Conservation (phyloP, 2,329 filamentous ascomycete species). For the Xylariaceae sp. region DNA sequence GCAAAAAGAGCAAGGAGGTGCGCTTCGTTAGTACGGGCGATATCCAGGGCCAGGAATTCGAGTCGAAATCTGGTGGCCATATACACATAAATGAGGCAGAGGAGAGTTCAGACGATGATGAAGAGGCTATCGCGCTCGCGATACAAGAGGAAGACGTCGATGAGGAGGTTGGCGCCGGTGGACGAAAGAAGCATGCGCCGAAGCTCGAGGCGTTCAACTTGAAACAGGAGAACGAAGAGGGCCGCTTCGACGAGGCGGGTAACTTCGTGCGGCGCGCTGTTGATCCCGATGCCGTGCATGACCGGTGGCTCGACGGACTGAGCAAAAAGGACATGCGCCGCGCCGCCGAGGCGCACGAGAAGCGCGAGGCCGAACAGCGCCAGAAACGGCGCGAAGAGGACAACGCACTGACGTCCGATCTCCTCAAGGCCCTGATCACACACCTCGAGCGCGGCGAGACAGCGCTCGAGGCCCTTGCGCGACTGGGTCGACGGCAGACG, state of each 20-base stretch:
- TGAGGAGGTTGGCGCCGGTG: constrained; percentile 83
- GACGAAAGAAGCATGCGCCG: constrained; percentile 87
- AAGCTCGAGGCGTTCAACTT: constrained; percentile 97
- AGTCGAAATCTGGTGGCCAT: constrained; percentile 68
- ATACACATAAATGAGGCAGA: constrained; percentile 58
- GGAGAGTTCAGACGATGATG: constrained; percentile 54
- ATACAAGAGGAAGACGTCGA: constrained; percentile 73
- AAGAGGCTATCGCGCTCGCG: constrained; percentile 69
- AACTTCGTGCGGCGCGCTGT: constrained; percentile 87
- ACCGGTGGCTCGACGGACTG: constrained; percentile 86
- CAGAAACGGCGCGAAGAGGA: constrained; percentile 70
- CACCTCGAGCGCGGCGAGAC: constrained; percentile 77
- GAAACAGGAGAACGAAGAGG: constrained; percentile 82
- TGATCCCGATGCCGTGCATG: constrained; percentile 86
- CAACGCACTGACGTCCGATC: constrained; percentile 63
- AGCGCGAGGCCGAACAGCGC: constrained; percentile 70
- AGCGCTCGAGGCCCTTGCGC: constrained; percentile 76
- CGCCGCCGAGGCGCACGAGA: constrained; percentile 81
- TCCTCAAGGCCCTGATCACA: constrained; percentile 67
- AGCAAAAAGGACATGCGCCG: constrained; percentile 90
- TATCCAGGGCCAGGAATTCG: constrained; percentile 74
- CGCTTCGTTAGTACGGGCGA: constrained; percentile 52
- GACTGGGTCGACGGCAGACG: constrained; percentile 64
- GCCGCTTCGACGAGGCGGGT: constrained; percentile 81
- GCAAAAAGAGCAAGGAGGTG: constrained; percentile 60